Evolutionary conservation across 345 rosid species (phyloP), one percentile per base, ranked within the genome.

Genomic region (Syzygium jambos): DNA sequence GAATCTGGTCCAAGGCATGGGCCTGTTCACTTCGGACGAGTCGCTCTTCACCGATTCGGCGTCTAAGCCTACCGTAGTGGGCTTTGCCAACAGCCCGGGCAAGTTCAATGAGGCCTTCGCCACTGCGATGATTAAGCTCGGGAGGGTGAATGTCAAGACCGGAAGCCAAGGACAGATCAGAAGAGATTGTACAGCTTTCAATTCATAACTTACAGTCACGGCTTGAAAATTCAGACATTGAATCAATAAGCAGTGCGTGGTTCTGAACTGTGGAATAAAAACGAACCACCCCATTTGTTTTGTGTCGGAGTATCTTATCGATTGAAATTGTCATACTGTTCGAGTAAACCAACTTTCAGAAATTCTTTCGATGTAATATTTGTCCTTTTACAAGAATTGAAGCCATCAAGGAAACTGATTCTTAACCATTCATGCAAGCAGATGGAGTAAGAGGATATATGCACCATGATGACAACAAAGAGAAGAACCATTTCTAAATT

Each of bases 81-180:
- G 92, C 88, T 95, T 98, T 19, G 97, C 99, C 5, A 93, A 90
- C 51, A 93, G 57, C 78, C 89, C 92, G 1, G 93, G 87, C 9
- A 91, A 90, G 53, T 98, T 98, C 85, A 90, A 92, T 59, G 89
- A 30, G 6, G 99, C 99, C 22, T 98, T 98, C 68, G 84, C 4
- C 25, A 46, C 89, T 0, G 96, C 98, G 3, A 96, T 98, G 97
- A 93, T 89, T 90, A 95, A 94, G 84, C 98, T 95, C 5, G 99
- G 99, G 23, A 95, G 98, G 84, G 94, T 92, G 30, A 95, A 95
- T 0, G 91, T 93, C 82, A 94, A 93, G 90, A 93, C 94, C n/a
- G 94, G 98, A 22, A 90, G 73, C 4, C 88, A 91, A 87, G 98
- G 99, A 80, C 90, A 92, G 89, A 95, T 96, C 78, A 91, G 99